Evolutionary conservation across 371 early-diverging fungal genomes (phyloP), one percentile per base, ranked within the genome.

Genomic region (Mortierella sp.): DNA sequence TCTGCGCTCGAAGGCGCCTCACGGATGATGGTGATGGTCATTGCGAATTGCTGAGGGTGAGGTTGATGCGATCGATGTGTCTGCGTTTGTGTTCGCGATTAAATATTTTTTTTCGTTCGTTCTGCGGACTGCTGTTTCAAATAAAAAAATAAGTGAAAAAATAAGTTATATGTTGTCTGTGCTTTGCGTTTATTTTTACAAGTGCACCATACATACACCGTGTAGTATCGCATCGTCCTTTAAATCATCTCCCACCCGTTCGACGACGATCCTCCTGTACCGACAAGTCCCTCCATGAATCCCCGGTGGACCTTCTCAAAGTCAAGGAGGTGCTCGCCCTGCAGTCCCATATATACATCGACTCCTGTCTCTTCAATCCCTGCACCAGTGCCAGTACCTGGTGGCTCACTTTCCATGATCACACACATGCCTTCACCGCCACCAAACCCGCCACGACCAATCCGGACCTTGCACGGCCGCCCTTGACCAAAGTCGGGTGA

Each of bases 381-480:
- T 17, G 44, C 23, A 6, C 5, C 31, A 56, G 7, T 15, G 9
- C 31, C n/a, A 12, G 30, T 19, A 30, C 12, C 6, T 19, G 42
- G 31, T 2, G 69, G 61, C 12, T 26, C 58, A 31, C 76, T 64
- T 21, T 69, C 76, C 76, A 75, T 75, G 26, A 75, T 75, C 15
- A 75, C 47, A 27, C 76, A 75, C 76, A 75, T 75, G 19, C 76
- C 76, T 28, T 75, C 76, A 1, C 76, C 76, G 12, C 69, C 76
- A 11, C 76, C 70, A 57, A 75, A 69, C 2, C 76, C 76, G 6
- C 76, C 76, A 12, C 53, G 65, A 4, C 76, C 76, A 26, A 68
- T 64, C 54, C 76, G 47, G 28, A 75, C 76, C 24, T 75, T 75
- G 26, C 28, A 19, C 3, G 76, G 76, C 0, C 44, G 32, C 6